Evolutionary conservation across 257 asterid genomes (phyloP), one percentile per base, ranked within the genome.

Genomic region (Fraxinus pennsylvanica): DNA sequence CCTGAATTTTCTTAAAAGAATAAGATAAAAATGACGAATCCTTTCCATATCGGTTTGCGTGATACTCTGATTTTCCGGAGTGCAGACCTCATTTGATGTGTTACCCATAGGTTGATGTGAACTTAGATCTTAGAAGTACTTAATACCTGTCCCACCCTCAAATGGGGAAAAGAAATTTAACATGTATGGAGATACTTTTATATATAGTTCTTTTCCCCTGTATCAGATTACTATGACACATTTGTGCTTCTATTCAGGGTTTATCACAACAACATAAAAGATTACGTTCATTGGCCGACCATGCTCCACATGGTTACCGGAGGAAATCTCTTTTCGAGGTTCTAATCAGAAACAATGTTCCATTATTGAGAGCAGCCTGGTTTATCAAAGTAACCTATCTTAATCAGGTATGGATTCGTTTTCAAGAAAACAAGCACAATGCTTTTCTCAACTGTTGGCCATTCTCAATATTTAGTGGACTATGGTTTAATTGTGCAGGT

Each of bases 291-390:
- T 90, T 96, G 97, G 95, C 96, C 2, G 99, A 93, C 86, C 98
- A 92, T 72, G 98, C 93, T 71, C 99, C 99, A 76, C 97, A 93
- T 87, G 98, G 97, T 80, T 92, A 87, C 82, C 82, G 92, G 83
- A 89, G 80, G 86, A 93, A 82, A 80, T 87, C 95, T 71, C 95
- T 92, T 47, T 87, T 96, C 76, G 99, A 93, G 88, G 96, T 93
- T 83, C 94, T 96, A 38, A 86, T 91, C 27, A 25, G 27, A 25
- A 25, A 25, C 27, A 25, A 25, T 25, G 27, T 25, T 25, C 27
- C 27, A 25, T 25, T 25, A 25, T 25, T 25, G 27, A 25, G 27
- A 25, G 27, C 27, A 25, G 27, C 27, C 27, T 25, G 27, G 27
- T 25, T 25, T 25, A 25, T 25, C 27, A 25, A 25, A 25, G 27